Percentiles rank a stretch among this genome's conserved stretches.
Conservation (phyloP, 139 green algal genomes). For the Ulvella scutata region DNA sequence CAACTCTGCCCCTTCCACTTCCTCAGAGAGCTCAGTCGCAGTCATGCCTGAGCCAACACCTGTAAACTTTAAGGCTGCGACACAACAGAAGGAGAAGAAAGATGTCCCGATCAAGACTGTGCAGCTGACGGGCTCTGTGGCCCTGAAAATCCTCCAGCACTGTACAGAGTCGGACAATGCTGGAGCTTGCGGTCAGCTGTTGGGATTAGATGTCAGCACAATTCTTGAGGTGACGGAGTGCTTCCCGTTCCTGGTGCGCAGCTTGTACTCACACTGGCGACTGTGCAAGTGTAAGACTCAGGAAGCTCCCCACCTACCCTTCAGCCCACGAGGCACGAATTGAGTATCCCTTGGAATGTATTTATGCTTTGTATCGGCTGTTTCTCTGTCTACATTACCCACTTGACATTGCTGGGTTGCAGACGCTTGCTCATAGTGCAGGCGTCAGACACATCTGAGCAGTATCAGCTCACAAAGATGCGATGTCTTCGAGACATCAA, state of each 20-base stretch:
- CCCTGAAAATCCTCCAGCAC: slow-evolving; percentile 93
- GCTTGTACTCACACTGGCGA: no score
- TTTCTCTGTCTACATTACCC: no score
- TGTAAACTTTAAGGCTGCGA: slow-evolving; percentile 11
- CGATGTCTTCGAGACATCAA: slow-evolving; percentile 93
- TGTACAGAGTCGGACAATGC: slow-evolving; percentile 52
- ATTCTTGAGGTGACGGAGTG: slow-evolving; percentile 95
- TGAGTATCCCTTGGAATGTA: no score
- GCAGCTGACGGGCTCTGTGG: slow-evolving; percentile 60
- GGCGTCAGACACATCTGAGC: slow-evolving; percentile 23
- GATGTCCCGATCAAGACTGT: slow-evolving; percentile 38
- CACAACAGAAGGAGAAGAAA: slow-evolving; percentile 17
- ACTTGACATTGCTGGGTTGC: no score
- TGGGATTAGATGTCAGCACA: slow-evolving; percentile 88
- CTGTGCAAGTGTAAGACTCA: no score
- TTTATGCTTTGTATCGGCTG: no score
- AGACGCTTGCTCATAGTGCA: no score
- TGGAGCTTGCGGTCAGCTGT: slow-evolving; percentile 76
- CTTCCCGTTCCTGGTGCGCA: slow-evolving; percentile 92
- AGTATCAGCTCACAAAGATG: slow-evolving; percentile 99
- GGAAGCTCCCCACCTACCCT: no score
- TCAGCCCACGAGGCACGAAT: no score
- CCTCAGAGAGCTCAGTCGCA: not conserved
- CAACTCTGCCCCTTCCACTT: not conserved
- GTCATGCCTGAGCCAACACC: not conserved